Percentiles rank a stretch among this genome's conserved stretches.
These are phyloP conservation scores for Pyrenochaeta sp. DNA, from an alignment of 2,329 filamentous ascomycete species.

Conservation along the genomic window DNA sequence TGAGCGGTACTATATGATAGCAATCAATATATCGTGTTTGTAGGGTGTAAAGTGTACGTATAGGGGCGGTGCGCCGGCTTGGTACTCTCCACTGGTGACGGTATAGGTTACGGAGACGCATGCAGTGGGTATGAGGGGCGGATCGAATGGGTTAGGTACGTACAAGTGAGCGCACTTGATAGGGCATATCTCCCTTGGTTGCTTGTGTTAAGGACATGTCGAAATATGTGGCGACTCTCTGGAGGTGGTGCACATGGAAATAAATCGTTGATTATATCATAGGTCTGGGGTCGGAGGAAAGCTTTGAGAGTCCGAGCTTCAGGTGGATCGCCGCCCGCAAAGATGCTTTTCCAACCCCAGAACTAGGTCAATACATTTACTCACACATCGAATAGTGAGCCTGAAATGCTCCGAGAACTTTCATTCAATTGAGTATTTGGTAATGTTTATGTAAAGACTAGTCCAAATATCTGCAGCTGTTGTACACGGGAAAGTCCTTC, in stretches of 20 bases:
- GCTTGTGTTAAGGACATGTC: conserved; percentile 48
- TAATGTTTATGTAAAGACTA: conserved; percentile 2
- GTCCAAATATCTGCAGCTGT: conserved; percentile 3
- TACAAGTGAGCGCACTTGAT: conserved; percentile 52
- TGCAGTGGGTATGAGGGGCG: neutral
- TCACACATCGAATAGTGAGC: neutral
- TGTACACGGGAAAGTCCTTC: conserved; percentile 6
- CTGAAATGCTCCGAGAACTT: neutral
- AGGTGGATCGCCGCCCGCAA: conserved; percentile 13
- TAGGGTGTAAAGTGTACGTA: no score
- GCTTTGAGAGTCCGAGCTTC: conserved; percentile 40
- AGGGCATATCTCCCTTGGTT: conserved; percentile 47
- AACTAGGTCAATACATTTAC: neutral
- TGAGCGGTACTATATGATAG: conserved; percentile 78
- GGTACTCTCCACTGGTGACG: neutral
- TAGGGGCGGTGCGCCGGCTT: no score
- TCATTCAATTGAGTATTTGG: conserved; percentile 1
- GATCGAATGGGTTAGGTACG: conserved; percentile 20
- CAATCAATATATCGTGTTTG: conserved; percentile 5
- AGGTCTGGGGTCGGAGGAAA: conserved; percentile 38
- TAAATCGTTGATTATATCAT: conserved; percentile 47
- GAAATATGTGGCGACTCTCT: conserved; percentile 12
- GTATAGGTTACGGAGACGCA: neutral
- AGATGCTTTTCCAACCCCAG: conserved; percentile 4
- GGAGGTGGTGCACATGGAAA: conserved; percentile 38